A percentile compares a stretch with the other conserved stretches of the same genome.
Evolutionary conservation across 257 asterid genomes (phyloP).

Genomic region (Solanum tacnaense): DNA sequence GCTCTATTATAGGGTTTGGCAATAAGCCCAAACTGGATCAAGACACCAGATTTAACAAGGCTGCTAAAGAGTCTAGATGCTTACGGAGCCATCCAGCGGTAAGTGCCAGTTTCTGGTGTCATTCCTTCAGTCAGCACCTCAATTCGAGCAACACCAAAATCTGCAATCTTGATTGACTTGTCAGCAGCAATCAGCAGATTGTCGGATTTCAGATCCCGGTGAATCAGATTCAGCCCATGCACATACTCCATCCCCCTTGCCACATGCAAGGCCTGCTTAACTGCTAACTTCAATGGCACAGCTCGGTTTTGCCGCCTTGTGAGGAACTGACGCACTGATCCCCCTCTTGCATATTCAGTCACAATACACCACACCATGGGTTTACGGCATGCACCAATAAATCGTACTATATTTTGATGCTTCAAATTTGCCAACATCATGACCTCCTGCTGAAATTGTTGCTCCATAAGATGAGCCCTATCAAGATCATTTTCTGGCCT

Average conservation of each 20-base stretch:
- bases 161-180: constrained; percentile 90
- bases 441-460: constrained; percentile 95
- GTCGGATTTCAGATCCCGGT: constrained; percentile 89
- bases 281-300: constrained; percentile 93
- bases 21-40: background rate
- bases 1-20: background rate
- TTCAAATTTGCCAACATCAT: constrained; percentile 85
- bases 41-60: background rate
- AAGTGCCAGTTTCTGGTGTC: constrained; percentile 99
- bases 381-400: constrained; percentile 87
- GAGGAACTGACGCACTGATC: constrained; percentile 87
- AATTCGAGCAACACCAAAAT: constrained; percentile 95
- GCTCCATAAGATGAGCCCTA: constrained; percentile 86
- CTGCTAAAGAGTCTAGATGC: constrained; percentile 12
- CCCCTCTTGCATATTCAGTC: constrained; percentile 96
- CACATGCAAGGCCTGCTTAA: constrained; percentile 97
- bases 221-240: constrained; percentile 77
- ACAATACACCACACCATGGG: constrained; percentile 99
- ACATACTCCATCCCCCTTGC: constrained; percentile 98
- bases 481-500: constrained; percentile 77
- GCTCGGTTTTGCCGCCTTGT: constrained; percentile 68
- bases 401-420: constrained; percentile 92
- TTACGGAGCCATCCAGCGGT: constrained; percentile 99
- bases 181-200: constrained; percentile 90
- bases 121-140: constrained; percentile 97